A percentile compares a stretch with the other conserved stretches of the same genome.
Evolutionary conservation across 768 basidiomycete genomes (phyloP).

Genomic region (Suillus ampliporus): DNA sequence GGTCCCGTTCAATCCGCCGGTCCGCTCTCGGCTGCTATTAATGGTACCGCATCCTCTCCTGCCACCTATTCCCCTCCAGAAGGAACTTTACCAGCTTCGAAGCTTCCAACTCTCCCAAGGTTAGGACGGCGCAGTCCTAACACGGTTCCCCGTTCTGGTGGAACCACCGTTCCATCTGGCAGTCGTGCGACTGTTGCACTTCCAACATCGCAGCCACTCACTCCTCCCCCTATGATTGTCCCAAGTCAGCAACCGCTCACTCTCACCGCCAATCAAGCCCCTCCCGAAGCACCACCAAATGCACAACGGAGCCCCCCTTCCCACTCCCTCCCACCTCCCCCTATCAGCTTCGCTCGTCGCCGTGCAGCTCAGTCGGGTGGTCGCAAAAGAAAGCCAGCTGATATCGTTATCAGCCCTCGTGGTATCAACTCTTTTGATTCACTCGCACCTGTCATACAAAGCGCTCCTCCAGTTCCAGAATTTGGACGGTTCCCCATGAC

Average conservation of each 20-base stretch:
- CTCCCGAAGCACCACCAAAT: constrained; percentile 31
- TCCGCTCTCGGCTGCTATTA: constrained; percentile 32
- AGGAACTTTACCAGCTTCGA: constrained; percentile 35
- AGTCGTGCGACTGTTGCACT: constrained; percentile 30
- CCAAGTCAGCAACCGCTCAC: constrained; percentile 27
- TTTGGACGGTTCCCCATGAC: constrained; percentile 63
- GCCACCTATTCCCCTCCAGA: constrained; percentile 30
- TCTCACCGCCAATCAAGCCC: constrained; percentile 22
- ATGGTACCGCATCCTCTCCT: constrained; percentile 27
- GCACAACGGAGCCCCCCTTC: constrained; percentile 21
- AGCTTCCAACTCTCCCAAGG: constrained; percentile 26
- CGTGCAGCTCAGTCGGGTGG: constrained; percentile 67
- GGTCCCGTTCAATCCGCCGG: constrained; percentile 28
- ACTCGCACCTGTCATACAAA: constrained; percentile 72
- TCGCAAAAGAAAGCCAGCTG: constrained; percentile 75
- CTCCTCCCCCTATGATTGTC: constrained; percentile 31
- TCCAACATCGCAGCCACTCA: constrained; percentile 30
- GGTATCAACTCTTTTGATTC: constrained; percentile 57
- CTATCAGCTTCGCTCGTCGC: constrained; percentile 80
- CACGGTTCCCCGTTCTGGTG: constrained; percentile 31
- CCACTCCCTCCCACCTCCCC: constrained; percentile 64
- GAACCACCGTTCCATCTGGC: constrained; percentile 28
- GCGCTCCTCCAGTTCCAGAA: constrained; percentile 67
- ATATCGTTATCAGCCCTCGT: constrained; percentile 77
- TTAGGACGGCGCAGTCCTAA: constrained; percentile 48